phyloP scores from a whole-genome alignment of 1,284 basidiomycete genomes.

The Leucoagaricus sp. region DNA sequence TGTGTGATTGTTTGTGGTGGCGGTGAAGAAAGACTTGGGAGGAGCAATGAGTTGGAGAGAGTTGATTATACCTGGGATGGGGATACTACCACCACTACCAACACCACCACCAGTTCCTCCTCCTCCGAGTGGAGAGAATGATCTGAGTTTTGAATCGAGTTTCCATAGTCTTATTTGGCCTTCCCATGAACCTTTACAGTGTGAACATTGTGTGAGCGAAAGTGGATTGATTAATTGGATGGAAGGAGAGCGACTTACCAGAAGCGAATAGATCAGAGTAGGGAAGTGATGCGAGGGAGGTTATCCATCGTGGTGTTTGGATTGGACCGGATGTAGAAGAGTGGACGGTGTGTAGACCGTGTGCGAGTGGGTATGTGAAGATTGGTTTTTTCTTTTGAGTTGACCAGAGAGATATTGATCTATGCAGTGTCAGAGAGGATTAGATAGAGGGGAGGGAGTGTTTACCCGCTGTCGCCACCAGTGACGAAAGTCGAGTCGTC shows the following conservation, averaged over 20 bases:
- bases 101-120: too few relatives aligned
- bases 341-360: conserved; percentile 76
- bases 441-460: conserved; percentile 1
- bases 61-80: conserved; percentile 84
- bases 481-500: conserved; percentile 93
- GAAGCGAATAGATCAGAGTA: conserved; percentile 94
- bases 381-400: conserved; percentile 97
- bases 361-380: conserved; percentile 82
- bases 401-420: conserved; percentile 90
- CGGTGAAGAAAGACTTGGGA: conserved; percentile 49
- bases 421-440: conserved; percentile 30
- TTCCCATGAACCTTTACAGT: conserved; percentile 83
- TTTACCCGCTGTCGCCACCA: conserved; percentile 93
- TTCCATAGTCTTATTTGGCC: conserved; percentile 89
- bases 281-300: conserved; percentile 76
- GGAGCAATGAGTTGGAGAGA: conserved; percentile 80
- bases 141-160: conserved; percentile 73
- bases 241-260: conserved; percentile 47
- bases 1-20: neutral
- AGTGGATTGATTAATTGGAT: neutral
- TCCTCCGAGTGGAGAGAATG: conserved; percentile 71
- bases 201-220: conserved; percentile 12
- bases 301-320: conserved; percentile 88
- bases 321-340: conserved; percentile 78
- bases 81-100: too few relatives aligned